Percentiles rank a stretch among this genome's conserved stretches.
phyloP scores from a whole-genome alignment of 169 alveolate genomes.

The Plasmodium vivax region DNA sequence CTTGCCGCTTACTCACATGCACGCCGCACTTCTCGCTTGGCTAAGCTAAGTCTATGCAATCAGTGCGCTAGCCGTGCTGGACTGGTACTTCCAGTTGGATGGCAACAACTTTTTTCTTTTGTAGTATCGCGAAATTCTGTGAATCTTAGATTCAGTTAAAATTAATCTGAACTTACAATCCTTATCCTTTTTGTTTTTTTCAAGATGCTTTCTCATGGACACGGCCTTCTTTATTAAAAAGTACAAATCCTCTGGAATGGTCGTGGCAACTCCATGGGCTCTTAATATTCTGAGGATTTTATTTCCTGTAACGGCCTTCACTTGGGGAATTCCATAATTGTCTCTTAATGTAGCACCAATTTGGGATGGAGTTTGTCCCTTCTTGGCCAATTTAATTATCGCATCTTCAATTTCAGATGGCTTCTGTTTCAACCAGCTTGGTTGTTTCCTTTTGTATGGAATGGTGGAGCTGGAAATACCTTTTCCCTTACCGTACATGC shows the following conservation, averaged over 20 bases:
- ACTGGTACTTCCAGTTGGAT: slow-evolving; percentile 97
- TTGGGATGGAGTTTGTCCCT: slow-evolving; percentile 98
- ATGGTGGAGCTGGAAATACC: slow-evolving; percentile 95
- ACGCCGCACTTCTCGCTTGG: not conserved
- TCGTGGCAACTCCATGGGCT: slow-evolving; percentile 97
- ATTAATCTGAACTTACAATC: slow-evolving; percentile 97
- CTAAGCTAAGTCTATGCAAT: slow-evolving; percentile 79
- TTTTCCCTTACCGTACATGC: slow-evolving; percentile 93
- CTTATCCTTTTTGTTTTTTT: slow-evolving; percentile 96
- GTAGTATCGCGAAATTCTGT: slow-evolving; percentile 98
- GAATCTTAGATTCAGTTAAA: slow-evolving; percentile 97
- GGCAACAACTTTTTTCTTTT: slow-evolving; percentile 96
- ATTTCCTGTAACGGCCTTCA: slow-evolving; percentile 95
- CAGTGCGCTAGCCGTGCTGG: slow-evolving; percentile 91
- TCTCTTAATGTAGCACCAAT: slow-evolving; percentile 99
- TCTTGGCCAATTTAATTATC: slow-evolving; percentile 96
- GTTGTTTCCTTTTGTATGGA: slow-evolving; percentile 97
- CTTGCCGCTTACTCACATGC: not conserved
- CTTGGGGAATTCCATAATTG: slow-evolving; percentile 97
- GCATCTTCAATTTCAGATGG: slow-evolving; percentile 95
- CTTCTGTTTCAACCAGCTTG: slow-evolving; percentile 97
- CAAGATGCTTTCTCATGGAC: slow-evolving; percentile 98
- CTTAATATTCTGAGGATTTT: slow-evolving; percentile 97
- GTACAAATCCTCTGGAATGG: slow-evolving; percentile 99
- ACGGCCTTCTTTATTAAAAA: slow-evolving; percentile 98